phyloP scores from a whole-genome alignment of 495 filamentous ascomycete species.

The Rostrohypoxylon terebratum region DNA sequence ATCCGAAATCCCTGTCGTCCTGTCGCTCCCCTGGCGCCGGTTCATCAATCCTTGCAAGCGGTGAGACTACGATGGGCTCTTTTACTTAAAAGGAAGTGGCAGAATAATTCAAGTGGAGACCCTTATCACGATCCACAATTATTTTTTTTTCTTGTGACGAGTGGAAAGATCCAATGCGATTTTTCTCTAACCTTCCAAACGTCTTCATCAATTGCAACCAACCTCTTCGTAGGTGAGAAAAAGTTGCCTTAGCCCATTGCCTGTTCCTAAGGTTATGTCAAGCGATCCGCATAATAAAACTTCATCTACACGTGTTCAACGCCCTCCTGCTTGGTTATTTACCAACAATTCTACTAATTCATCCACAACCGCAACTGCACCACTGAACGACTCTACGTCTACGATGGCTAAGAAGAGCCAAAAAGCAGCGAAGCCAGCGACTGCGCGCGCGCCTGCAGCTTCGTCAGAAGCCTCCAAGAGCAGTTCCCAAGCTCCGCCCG shows the following conservation, averaged over 20 bases:
- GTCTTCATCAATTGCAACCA: not conserved
- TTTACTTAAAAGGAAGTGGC: slow-evolving; percentile 35
- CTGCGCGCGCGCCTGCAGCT: slow-evolving; percentile 15
- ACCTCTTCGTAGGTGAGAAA: slow-evolving; percentile 4
- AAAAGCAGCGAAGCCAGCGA: slow-evolving; percentile 39
- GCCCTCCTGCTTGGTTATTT: slow-evolving; percentile 60
- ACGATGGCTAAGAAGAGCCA: slow-evolving; percentile 50
- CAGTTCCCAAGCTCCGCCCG: slow-evolving; percentile 56
- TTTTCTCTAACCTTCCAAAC: not conserved
- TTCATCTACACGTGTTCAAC: slow-evolving; percentile 30
- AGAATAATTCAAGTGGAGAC: slow-evolving; percentile 17
- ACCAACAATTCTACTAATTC: slow-evolving; percentile 54
- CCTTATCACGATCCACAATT: slow-evolving; percentile 36
- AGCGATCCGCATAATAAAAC: slow-evolving; percentile 18
- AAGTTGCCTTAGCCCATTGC: slow-evolving; percentile 2
- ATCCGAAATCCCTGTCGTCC: not conserved
- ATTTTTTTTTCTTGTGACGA: slow-evolving; percentile 38
- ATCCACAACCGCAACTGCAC: slow-evolving; percentile 16
- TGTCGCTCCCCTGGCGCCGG: not conserved
- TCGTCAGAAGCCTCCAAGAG: slow-evolving; percentile 25
- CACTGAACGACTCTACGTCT: slow-evolving; percentile 10
- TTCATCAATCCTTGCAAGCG: slow-evolving; percentile 5
- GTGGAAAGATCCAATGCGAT: slow-evolving; percentile 12
- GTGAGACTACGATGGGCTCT: too few relatives aligned
- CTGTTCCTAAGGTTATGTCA: slow-evolving; percentile 43